Evolutionary conservation across 495 filamentous ascomycete species (phyloP).

Genomic region (Poronia punctata): DNA sequence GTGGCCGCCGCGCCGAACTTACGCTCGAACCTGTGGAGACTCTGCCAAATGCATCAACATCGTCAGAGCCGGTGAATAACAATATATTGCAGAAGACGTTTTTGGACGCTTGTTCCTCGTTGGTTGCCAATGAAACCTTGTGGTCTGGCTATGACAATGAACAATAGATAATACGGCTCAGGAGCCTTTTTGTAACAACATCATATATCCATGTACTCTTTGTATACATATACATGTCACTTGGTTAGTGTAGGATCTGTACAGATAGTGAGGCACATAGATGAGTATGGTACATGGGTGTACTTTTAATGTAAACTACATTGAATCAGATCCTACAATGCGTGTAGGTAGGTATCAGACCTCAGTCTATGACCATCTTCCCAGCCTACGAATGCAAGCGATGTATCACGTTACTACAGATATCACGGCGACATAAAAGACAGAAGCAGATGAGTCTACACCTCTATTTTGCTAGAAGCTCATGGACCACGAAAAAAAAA

Average conservation of each 20-base stretch:
- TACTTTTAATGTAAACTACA: too few species aligned
- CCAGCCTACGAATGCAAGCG: too few species aligned
- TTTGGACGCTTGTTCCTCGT: slow-evolving; percentile 10
- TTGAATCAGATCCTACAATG: too few species aligned
- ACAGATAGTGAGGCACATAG: not conserved
- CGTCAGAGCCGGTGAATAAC: not conserved
- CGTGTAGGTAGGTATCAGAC: too few species aligned
- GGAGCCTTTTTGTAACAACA: not conserved
- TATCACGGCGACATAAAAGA: slow-evolving; percentile 1
- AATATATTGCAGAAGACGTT: slow-evolving; percentile 11
- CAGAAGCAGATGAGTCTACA: slow-evolving; percentile 33
- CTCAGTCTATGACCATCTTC: too few species aligned
- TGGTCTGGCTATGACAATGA: slow-evolving; percentile 13
- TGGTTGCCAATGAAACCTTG: slow-evolving; percentile 8
- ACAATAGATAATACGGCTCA: not conserved
- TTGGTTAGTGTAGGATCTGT: not conserved
- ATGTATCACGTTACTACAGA: not conserved
- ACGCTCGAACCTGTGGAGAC: slow-evolving; percentile 28
- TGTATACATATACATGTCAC: not conserved
- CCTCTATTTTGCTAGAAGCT: slow-evolving; percentile 48
- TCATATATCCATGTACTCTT: slow-evolving; percentile 1
- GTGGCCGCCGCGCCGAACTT: slow-evolving; percentile 36
- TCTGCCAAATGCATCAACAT: not conserved
- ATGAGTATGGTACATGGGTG: too few species aligned
- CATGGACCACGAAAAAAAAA: slow-evolving; percentile 41